phyloP scores from a whole-genome alignment of 371 early-diverging fungal genomes.

The Mucor indicus region DNA sequence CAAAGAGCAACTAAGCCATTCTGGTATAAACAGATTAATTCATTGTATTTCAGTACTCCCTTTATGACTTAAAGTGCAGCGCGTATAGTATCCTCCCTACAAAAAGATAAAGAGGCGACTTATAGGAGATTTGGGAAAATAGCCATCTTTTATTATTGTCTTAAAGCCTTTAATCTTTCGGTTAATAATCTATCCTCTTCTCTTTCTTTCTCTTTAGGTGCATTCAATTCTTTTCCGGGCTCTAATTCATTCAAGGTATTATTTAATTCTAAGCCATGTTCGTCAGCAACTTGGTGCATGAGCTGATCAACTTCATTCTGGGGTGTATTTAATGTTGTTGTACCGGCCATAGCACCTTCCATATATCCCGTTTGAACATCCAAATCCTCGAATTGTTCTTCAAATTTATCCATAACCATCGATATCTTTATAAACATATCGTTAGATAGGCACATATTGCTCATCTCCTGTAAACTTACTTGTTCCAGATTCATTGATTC shows the following conservation, averaged over 20 bases:
- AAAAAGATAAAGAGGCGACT: too few relatives aligned
- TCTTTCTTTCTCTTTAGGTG: slow-evolving; percentile 21
- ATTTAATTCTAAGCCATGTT: slow-evolving; percentile 86
- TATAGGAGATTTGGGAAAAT: too few relatives aligned
- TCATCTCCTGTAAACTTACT: slow-evolving; percentile 39
- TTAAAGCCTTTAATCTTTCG: slow-evolving; percentile 32
- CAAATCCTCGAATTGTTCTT: slow-evolving; percentile 88
- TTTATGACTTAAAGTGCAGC: too few relatives aligned
- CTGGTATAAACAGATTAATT: too few relatives aligned
- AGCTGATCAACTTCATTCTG: slow-evolving; percentile 86
- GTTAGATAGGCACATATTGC: neutral
- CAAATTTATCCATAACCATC: slow-evolving; percentile 93
- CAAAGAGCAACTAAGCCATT: too few relatives aligned
- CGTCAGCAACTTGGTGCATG: slow-evolving; percentile 94
- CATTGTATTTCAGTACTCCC: too few relatives aligned
- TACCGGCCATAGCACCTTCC: slow-evolving; percentile 86
- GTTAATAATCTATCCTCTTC: slow-evolving; percentile 28
- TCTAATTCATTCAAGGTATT: slow-evolving; percentile 52
- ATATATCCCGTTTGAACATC: slow-evolving; percentile 92
- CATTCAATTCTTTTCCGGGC: slow-evolving; percentile 33
- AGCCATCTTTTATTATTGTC: slow-evolving; percentile 34
- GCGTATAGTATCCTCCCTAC: too few relatives aligned
- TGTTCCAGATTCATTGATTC: slow-evolving; percentile 89
- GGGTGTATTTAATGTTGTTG: slow-evolving; percentile 82
- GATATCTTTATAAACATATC: too few relatives aligned